Percentiles rank a stretch among this genome's conserved stretches.
phyloP scores from a whole-genome alignment of 495 filamentous ascomycete genomes.

The Penicillium dipodomyicola region DNA sequence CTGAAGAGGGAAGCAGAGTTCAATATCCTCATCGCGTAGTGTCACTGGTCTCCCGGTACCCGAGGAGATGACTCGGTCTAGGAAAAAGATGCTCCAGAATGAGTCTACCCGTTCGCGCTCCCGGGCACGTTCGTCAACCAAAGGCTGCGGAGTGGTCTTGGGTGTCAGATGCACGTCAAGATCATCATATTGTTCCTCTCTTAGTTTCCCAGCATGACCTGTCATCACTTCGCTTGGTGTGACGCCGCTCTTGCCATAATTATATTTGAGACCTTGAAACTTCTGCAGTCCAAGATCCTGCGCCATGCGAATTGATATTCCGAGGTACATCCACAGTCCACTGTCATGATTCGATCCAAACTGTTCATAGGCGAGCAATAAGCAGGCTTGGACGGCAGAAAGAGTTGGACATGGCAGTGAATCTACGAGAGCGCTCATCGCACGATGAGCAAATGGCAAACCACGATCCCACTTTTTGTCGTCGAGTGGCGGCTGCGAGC shows the following conservation, averaged over 20 bases:
- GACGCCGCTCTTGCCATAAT: constrained; percentile 55
- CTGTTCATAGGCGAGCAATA: constrained; percentile 80
- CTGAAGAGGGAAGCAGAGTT: constrained; percentile 68
- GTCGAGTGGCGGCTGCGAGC: constrained; percentile 34
- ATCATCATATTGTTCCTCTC: constrained; percentile 46
- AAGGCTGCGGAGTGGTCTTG: constrained; percentile 18
- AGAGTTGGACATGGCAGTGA: constrained; percentile 76
- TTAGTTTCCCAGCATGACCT: constrained; percentile 41
- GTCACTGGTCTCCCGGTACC: constrained; percentile 79
- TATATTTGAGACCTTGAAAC: constrained; percentile 67
- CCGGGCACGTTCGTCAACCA: constrained; percentile 46
- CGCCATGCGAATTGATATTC: constrained; percentile 81
- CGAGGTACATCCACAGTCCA: constrained; percentile 86
- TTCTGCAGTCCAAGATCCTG: constrained; percentile 82
- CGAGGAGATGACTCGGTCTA: constrained; percentile 81
- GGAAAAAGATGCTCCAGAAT: constrained; percentile 82
- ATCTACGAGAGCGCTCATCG: constrained; percentile 70
- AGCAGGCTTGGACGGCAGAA: constrained; percentile 72
- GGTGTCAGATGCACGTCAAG: constrained; percentile 29
- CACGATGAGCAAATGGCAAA: constrained; percentile 72
- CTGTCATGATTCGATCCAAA: constrained; percentile 85
- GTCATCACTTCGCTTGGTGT: constrained; percentile 52
- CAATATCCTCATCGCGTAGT: constrained; percentile 76
- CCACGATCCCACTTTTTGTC: constrained; percentile 54
- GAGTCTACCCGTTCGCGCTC: constrained; percentile 78